Percentiles rank a stretch among this genome's conserved stretches.
Evolutionary conservation across 2,329 filamentous ascomycete genomes (phyloP).

Genomic region (Aspergillus fumigatiaffinis): DNA sequence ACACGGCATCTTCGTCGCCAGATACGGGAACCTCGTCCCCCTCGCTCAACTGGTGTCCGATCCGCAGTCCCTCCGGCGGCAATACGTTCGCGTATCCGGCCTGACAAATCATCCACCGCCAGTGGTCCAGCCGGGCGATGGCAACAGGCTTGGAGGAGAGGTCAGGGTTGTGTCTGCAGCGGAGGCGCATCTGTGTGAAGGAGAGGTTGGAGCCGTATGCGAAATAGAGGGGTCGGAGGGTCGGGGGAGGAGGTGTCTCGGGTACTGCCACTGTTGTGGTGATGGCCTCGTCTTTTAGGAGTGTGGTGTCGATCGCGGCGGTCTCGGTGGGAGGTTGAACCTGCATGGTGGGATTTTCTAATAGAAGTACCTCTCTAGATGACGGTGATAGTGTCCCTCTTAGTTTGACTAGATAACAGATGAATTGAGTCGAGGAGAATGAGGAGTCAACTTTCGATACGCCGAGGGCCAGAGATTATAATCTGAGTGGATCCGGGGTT

Average conservation of each 20-base stretch:
- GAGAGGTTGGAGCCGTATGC: constrained; percentile 45
- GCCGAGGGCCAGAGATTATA: background rate
- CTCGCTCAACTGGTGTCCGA: constrained; percentile 15
- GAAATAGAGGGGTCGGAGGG: constrained; percentile 36
- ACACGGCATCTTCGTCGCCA: constrained; percentile 28
- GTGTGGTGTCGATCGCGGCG: background rate
- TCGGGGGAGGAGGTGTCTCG: constrained; percentile 17
- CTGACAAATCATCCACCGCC: constrained; percentile 42
- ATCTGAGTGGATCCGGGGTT: background rate
- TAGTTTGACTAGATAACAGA: background rate
- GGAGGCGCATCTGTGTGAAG: constrained; percentile 37
- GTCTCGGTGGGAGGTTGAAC: background rate
- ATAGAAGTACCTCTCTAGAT: background rate
- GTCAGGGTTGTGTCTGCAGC: constrained; percentile 30
- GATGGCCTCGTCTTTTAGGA: background rate
- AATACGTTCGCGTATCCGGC: constrained; percentile 42
- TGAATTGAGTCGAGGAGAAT: background rate
- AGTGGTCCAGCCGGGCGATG: constrained; percentile 35
- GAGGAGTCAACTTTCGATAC: background rate
- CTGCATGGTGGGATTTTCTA: background rate
- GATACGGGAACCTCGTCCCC: constrained; percentile 20
- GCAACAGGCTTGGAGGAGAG: constrained; percentile 35
- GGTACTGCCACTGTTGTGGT: background rate
- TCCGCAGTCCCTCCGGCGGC: constrained; percentile 21
- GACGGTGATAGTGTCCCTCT: background rate